Evolutionary conservation across 148 eudicot species (phyloP), one percentile per base, ranked within the genome.

Genomic region (Pouteria glomerata): DNA sequence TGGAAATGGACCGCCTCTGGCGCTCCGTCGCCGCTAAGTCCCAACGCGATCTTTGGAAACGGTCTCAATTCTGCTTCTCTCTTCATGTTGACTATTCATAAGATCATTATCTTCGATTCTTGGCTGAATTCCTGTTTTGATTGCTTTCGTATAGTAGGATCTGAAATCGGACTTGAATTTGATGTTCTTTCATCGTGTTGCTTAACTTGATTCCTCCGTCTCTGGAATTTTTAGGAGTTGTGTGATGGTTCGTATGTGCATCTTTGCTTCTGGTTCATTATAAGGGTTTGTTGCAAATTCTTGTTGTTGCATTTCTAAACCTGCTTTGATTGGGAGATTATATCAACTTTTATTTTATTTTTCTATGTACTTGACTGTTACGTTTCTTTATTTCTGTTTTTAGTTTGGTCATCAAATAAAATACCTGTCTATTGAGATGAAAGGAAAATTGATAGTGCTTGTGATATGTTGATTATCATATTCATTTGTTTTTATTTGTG

Each of bases 41-140:
- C n/a, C 97, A 94, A 31, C 95, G 95, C 53, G 93, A 94, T 86
- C 87, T 89, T 62, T 93, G 96, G 98, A 87, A 82, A 81, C 87
- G 96, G 98, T 90, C 1, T 7, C 5, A 11, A 30, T 14, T 63
- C 33, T 42, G 18, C 18, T 27, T 72, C n/a, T 65, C 57, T 55
- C 31, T 19, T 13, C 35, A 14, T 52, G 10, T n/a, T 30, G 3
- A 70, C 16, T 52, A 1, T 39, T 2, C 58, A 13, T 39, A 8
- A 14, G 8, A 29, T 33, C 8, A 53, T 11, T 23, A 52, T 33
- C 26, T 66, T 14, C 15, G 27, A 3, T 3, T 26, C 1, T 29
- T 3, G 44, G 8, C 44, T 39, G 44, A 8, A 39, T 4, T 39
- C 44, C 44, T 39, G 8, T 8, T 39, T 3, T 4, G 0, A 8